Conservation (phyloP, 345 rosid species). For the Populus euphratica region DNA sequence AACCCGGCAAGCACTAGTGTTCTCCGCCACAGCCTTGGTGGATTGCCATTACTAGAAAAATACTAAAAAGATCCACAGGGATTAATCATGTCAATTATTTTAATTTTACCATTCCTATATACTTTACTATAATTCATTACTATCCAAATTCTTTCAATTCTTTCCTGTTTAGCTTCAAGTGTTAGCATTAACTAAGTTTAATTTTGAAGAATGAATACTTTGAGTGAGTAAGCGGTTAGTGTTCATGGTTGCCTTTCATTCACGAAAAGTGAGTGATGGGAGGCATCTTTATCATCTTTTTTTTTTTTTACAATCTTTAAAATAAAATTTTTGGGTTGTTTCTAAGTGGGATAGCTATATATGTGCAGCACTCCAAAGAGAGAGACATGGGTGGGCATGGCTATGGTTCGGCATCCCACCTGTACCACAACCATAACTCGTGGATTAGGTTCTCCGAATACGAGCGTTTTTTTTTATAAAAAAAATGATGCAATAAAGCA, state of each 20-base stretch:
- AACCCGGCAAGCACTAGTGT: slow-evolving; percentile 40
- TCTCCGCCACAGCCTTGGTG: slow-evolving; percentile 71
- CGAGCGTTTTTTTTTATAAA: slow-evolving; percentile 1
- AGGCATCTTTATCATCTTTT: slow-evolving; percentile 39
- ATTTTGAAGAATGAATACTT: slow-evolving; percentile 42
- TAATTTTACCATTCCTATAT: slow-evolving; percentile 1
- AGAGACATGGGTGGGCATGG: slow-evolving; percentile 27
- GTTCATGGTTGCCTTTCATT: slow-evolving; percentile 79
- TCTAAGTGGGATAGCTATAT: slow-evolving; percentile 34
- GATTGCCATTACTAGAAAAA: slow-evolving; percentile 71
- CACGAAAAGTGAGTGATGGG: slow-evolving; percentile 81
- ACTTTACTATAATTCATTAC: slow-evolving; percentile 11
- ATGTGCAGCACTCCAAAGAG: slow-evolving; percentile 23
- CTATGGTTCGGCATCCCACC: slow-evolving; percentile 54
- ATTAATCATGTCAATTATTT: slow-evolving; percentile 42
- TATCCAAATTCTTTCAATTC: slow-evolving; percentile 21
- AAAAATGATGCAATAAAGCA: background rate
- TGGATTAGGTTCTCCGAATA: slow-evolving; percentile 66
- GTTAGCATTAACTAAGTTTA: background rate
- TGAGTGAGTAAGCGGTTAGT: slow-evolving; percentile 83
- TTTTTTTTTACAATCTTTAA: background rate
- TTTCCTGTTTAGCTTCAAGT: background rate
- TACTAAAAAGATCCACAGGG: background rate
- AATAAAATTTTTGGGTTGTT: background rate
- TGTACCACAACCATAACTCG: slow-evolving; percentile 59